Conservation (phyloP, 768 basidiomycete species). For the Kondoa malvinella region DNA sequence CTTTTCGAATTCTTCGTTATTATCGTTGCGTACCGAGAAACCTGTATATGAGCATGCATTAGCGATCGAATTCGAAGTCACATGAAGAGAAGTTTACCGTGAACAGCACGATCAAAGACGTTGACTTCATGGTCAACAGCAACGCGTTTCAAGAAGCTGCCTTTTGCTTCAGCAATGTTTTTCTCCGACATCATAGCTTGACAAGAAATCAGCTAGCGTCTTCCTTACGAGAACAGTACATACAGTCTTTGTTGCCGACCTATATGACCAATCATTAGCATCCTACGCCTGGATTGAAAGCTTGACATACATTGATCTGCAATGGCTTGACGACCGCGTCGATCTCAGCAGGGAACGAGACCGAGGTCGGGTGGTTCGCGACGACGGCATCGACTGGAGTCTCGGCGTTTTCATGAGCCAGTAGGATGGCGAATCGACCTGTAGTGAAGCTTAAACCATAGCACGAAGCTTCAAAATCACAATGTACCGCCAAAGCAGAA, state of each 20-base stretch:
- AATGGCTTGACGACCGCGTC: neutral
- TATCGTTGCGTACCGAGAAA: neutral
- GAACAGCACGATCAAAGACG: neutral
- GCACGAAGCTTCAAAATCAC: neutral
- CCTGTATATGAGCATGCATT: neutral
- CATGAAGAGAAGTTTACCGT: neutral
- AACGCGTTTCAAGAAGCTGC: neutral
- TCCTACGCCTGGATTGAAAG: neutral
- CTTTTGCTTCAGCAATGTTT: neutral
- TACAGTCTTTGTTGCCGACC: neutral
- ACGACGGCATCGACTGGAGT: constrained; percentile 24
- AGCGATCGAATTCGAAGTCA: neutral
- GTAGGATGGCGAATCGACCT: constrained; percentile 15
- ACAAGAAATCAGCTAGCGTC: neutral
- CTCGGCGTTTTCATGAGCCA: constrained; percentile 7
- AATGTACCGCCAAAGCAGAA: constrained; percentile 32
- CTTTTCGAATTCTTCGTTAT: neutral
- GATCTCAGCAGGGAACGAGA: neutral
- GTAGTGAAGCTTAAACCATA: neutral
- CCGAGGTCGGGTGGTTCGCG: constrained; percentile 31
- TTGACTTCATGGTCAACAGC: neutral
- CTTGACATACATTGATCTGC: neutral
- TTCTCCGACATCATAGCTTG: neutral
- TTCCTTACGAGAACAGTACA: neutral
- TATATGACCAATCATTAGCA: neutral